Conservation (phyloP, 2,329 filamentous ascomycete genomes). For the Neoscytalidium dimidiatum region DNA sequence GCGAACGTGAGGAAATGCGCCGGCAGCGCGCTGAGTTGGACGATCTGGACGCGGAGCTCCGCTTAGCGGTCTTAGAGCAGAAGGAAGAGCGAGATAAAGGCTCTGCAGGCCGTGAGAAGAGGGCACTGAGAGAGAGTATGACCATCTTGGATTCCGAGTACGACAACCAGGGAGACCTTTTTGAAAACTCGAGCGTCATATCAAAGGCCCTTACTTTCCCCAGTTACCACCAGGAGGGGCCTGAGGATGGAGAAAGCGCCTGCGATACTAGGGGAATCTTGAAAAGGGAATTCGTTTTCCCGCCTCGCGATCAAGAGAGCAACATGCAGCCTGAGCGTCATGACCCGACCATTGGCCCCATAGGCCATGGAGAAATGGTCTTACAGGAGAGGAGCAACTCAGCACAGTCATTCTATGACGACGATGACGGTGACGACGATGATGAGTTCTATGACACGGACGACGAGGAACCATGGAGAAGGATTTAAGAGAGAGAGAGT, state of each 20-base stretch:
- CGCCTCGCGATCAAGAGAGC: background rate
- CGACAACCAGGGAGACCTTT: too few relatives aligned
- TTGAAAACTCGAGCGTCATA: background rate
- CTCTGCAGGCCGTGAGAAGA: background rate
- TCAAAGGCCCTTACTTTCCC: background rate
- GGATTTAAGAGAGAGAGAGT: background rate
- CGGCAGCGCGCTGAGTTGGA: background rate
- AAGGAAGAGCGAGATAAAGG: background rate
- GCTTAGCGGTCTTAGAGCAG: fast-evolving
- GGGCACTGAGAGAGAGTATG: background rate
- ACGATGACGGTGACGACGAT: background rate
- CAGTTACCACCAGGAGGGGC: background rate
- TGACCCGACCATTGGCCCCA: background rate
- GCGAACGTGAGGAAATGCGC: background rate
- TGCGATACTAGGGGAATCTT: background rate
- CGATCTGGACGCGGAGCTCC: background rate
- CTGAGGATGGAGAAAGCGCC: background rate
- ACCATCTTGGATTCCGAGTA: background rate
- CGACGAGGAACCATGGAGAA: background rate
- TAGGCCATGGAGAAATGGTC: background rate
- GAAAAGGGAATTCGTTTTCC: background rate
- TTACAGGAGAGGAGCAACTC: background rate
- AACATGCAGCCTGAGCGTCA: background rate
- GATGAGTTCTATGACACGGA: background rate
- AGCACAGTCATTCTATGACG: background rate